A percentile compares a stretch with the other conserved stretches of the same genome.
Conservation (phyloP, 495 filamentous ascomycete genomes). For the Trichoderma orchidacearum region DNA sequence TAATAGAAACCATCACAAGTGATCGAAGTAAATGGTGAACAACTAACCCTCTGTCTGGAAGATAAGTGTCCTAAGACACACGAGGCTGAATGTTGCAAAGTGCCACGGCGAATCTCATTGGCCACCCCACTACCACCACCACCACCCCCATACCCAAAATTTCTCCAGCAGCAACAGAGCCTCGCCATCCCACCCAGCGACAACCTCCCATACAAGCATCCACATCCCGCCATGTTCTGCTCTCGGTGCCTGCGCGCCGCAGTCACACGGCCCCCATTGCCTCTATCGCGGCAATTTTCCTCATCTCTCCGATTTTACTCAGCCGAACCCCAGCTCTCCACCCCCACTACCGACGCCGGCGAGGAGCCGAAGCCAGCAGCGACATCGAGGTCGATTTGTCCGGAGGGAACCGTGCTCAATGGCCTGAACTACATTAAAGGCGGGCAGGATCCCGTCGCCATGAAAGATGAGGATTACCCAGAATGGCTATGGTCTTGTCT, state of each 20-base stretch:
- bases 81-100: not conserved
- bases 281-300: slow-evolving; percentile 5
- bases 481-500: slow-evolving; percentile 80
- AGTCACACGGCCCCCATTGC: not conserved
- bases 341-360: slow-evolving; percentile 13
- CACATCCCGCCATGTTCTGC: slow-evolving; percentile 28
- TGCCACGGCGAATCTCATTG: not conserved
- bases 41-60: too few relatives aligned
- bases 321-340: slow-evolving; percentile 13
- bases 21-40: too few relatives aligned
- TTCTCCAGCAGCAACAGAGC: slow-evolving; percentile 13
- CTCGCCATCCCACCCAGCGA: slow-evolving; percentile 1
- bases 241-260: slow-evolving; percentile 22
- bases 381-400: slow-evolving; percentile 32
- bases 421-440: slow-evolving; percentile 83
- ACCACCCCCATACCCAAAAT: slow-evolving; percentile 18
- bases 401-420: slow-evolving; percentile 56
- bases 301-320: slow-evolving; percentile 1
- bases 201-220: not conserved
- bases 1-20: not conserved
- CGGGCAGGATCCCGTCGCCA: slow-evolving; percentile 53
- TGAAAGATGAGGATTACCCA: slow-evolving; percentile 77
- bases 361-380: slow-evolving; percentile 8
- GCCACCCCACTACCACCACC: not conserved
- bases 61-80: too few relatives aligned